Percentiles rank a stretch among this genome's conserved stretches.
These are phyloP conservation scores for Podaxis sp. DNA, from an alignment of 768 basidiomycete species.

Conservation along the genomic window DNA sequence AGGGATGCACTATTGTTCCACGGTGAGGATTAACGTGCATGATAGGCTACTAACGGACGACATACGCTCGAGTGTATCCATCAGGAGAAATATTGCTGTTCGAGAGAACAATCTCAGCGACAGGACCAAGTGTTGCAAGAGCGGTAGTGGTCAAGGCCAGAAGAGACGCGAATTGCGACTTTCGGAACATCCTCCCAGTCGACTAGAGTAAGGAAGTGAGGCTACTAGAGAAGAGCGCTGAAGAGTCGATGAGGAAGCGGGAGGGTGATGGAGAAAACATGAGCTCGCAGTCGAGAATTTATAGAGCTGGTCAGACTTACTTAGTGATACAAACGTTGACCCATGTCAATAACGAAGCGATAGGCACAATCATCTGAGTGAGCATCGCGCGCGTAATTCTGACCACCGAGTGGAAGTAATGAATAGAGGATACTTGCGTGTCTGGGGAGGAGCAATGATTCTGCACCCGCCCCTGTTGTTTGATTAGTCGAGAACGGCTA, in stretches of 20 bases:
- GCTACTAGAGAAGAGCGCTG: background rate
- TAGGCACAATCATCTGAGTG: background rate
- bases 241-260: background rate
- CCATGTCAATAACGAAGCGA: background rate
- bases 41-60: background rate
- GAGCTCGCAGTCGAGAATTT: background rate
- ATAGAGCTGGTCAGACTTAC: background rate
- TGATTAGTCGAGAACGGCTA: background rate
- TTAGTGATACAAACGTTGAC: background rate
- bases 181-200: background rate
- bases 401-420: background rate
- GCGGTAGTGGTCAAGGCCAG: background rate
- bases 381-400: background rate
- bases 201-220: background rate
- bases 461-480: background rate
- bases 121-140: conserved; percentile 17
- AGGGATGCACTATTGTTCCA: background rate
- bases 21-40: background rate
- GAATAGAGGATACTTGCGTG: background rate
- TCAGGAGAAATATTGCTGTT: background rate
- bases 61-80: background rate
- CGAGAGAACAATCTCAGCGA: background rate
- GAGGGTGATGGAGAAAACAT: background rate
- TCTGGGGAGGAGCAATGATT: background rate
- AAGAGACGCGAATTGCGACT: background rate